Evolutionary conservation across 208 protist species (phyloP).

Genomic region (Acanthamoeba castellanii): DNA sequence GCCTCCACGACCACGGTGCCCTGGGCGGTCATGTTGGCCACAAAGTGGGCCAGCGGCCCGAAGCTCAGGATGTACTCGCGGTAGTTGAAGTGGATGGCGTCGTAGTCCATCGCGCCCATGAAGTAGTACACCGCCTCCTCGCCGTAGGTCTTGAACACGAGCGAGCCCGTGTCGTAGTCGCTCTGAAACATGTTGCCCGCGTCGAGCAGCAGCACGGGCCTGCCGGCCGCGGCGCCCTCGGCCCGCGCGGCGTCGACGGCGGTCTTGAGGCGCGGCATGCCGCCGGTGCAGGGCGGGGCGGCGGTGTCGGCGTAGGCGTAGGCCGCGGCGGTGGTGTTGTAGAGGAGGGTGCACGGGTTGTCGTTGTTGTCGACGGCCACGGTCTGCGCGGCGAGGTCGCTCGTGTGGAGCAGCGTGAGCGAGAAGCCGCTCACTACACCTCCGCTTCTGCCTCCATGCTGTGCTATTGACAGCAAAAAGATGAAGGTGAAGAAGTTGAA

Average conservation of each 20-base stretch:
- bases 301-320: background rate
- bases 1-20: background rate
- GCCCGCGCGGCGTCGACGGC: background rate
- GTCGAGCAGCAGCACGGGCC: background rate
- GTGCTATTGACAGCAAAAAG: too few species aligned
- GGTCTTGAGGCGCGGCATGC: constrained; percentile 48
- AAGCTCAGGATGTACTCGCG: constrained; percentile 13
- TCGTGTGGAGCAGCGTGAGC: background rate
- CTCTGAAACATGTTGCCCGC: constrained; percentile 62
- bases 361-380: constrained; percentile 29
- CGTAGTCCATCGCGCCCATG: constrained; percentile 49
- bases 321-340: background rate
- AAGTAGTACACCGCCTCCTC: background rate
- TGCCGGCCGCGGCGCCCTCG: background rate
- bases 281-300: background rate
- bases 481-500: too few species aligned
- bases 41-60: background rate
- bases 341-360: constrained; percentile 13
- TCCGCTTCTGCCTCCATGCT: too few species aligned
- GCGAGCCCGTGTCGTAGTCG: constrained; percentile 30
- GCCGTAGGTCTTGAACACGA: background rate
- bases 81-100: constrained; percentile 41
- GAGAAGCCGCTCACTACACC: background rate
- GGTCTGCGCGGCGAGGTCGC: constrained; percentile 40
- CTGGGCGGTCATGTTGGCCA: background rate